phyloP scores from a whole-genome alignment of 176 grass and related monocot genomes.

The Saccharum officinarum region DNA sequence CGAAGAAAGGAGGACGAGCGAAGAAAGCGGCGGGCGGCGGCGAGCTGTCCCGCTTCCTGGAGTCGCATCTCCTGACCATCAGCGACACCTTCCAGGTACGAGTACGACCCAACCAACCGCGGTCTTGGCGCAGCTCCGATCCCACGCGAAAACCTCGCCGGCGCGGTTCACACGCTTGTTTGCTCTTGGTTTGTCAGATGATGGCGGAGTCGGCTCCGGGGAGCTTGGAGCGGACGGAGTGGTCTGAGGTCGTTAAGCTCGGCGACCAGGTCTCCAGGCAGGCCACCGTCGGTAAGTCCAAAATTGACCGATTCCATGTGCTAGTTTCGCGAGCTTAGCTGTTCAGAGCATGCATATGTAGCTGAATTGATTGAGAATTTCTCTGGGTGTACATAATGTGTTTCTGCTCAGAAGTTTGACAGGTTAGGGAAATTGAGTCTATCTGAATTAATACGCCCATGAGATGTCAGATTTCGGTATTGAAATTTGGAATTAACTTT shows the following conservation, averaged over 20 bases:
- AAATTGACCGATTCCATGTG: not conserved
- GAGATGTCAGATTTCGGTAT: not conserved
- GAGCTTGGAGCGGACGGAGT: slow-evolving; percentile 64
- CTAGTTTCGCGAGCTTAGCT: not conserved
- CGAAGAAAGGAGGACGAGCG: slow-evolving; percentile 44
- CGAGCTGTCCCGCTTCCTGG: slow-evolving; percentile 61
- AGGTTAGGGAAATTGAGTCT: not conserved
- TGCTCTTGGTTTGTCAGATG: slow-evolving; percentile 50
- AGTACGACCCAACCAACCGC: not conserved
- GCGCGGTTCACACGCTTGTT: not conserved
- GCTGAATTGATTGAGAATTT: not conserved
- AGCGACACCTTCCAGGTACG: slow-evolving; percentile 64
- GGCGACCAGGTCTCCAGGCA: slow-evolving; percentile 82
- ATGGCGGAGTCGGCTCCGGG: slow-evolving; percentile 43
- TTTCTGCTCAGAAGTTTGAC: not conserved
- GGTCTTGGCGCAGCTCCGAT: not conserved
- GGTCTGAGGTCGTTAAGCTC: slow-evolving; percentile 69
- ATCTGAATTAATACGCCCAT: not conserved
- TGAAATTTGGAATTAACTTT: not conserved
- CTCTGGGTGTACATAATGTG: not conserved
- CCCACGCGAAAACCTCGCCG: not conserved
- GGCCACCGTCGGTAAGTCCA: slow-evolving; percentile 67
- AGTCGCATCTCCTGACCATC: slow-evolving; percentile 56
- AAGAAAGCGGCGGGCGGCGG: slow-evolving; percentile 36
- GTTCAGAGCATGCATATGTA: not conserved